phyloP scores from a whole-genome alignment of 257 asterid species.

The Misopates orontium region DNA sequence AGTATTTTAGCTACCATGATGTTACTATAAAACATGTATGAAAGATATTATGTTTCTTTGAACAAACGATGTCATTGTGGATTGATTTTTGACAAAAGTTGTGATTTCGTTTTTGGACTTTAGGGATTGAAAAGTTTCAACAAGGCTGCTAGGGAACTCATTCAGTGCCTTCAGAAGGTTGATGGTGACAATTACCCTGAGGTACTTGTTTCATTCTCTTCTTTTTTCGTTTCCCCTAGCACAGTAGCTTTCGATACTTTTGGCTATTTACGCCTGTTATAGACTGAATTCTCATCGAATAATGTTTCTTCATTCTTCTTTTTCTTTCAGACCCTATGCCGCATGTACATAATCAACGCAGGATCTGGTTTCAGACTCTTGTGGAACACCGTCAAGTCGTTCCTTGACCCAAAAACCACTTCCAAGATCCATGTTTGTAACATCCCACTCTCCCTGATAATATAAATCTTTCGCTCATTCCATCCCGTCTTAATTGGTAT shows the following conservation, averaged over 20 bases:
- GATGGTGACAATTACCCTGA: conserved; percentile 98
- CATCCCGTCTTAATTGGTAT: not conserved
- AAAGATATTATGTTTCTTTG: not conserved
- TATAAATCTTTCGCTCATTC: conserved; percentile 5
- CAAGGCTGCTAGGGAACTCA: conserved; percentile 87
- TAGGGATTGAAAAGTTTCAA: conserved; percentile 95
- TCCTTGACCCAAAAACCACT: conserved; percentile 97
- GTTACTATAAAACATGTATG: too few relatives aligned
- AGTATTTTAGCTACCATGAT: too few relatives aligned
- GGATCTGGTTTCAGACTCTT: conserved; percentile 96
- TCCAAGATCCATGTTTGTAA: conserved; percentile 83
- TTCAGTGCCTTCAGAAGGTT: conserved; percentile 80
- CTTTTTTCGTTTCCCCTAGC: not conserved
- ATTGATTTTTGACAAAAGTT: not conserved
- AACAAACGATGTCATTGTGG: not conserved
- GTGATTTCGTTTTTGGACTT: conserved; percentile 9
- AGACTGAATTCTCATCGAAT: not conserved
- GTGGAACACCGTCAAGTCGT: conserved; percentile 94
- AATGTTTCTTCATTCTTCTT: not conserved
- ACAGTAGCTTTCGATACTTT: not conserved
- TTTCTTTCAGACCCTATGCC: conserved; percentile 69
- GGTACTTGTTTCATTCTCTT: conserved; percentile 38
- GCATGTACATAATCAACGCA: conserved; percentile 97
- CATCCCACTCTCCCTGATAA: conserved; percentile 2
- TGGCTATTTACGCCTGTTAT: not conserved